Percentiles rank a stretch among this genome's conserved stretches.
These are phyloP conservation scores for Phanerodontia chrysosporium DNA, from an alignment of 768 basidiomycete species.

Conservation along the genomic window DNA sequence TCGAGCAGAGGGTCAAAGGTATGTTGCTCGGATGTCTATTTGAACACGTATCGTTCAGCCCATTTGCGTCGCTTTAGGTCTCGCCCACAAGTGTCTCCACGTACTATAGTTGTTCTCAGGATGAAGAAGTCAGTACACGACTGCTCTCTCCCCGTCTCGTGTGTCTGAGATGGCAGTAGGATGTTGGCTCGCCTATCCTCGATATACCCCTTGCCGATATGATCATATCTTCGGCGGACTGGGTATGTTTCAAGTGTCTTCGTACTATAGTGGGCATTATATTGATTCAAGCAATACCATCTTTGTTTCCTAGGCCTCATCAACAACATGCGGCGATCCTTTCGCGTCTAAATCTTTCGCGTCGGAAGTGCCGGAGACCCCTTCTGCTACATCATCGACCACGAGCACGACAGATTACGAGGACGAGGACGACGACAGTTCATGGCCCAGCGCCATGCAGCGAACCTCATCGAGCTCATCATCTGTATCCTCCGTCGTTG, in stretches of 20 bases:
- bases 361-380: conserved; percentile 24
- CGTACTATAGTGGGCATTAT: background rate
- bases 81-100: background rate
- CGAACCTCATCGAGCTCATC: conserved; percentile 14
- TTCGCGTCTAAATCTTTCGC: conserved; percentile 20
- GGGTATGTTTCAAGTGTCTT: conserved; percentile 6
- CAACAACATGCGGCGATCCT: conserved; percentile 8
- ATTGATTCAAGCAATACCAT: background rate
- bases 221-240: background rate
- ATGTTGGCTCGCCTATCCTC: background rate
- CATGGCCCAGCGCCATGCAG: conserved; percentile 36
- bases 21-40: conserved; percentile 1
- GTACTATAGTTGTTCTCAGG: background rate
- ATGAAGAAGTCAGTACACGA: background rate
- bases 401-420: conserved; percentile 11
- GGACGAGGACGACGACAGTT: conserved; percentile 17
- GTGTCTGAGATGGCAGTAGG: background rate
- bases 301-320: conserved; percentile 1
- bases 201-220: conserved; percentile 1
- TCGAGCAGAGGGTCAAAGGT: conserved; percentile 18
- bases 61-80: too few species aligned
- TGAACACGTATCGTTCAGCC: background rate
- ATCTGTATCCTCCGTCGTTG: conserved; percentile 15
- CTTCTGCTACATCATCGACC: conserved; percentile 17
- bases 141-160: background rate